These are phyloP conservation scores for Globisporangium cylindrosporum DNA, from an alignment of 352 stramenopile genomes.

Conservation along the genomic window DNA sequence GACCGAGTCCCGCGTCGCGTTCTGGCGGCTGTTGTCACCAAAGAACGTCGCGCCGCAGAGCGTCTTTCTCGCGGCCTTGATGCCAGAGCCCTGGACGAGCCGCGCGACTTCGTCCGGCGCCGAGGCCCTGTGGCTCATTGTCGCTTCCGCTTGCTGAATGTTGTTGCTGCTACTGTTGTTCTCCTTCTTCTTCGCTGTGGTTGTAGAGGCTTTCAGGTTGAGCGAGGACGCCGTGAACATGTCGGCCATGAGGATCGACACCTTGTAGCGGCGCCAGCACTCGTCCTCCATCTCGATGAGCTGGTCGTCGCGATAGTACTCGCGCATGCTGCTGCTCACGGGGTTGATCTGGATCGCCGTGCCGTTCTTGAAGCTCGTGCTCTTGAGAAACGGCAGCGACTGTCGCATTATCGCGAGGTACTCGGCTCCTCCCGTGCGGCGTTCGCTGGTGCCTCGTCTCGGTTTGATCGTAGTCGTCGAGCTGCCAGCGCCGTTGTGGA, in stretches of 20 bases:
- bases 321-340: conserved; percentile 42
- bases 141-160: not conserved
- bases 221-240: conserved; percentile 20
- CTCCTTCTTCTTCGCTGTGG: not conserved
- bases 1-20: conserved; percentile 28
- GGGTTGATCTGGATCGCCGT: conserved; percentile 54
- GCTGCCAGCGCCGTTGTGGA: no score
- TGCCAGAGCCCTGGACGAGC: conserved; percentile 12
- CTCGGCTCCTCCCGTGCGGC: conserved; percentile 7
- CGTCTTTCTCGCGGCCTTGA: conserved; percentile 34
- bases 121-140: not conserved
- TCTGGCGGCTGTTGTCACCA: conserved; percentile 16
- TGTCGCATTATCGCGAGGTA: conserved; percentile 12
- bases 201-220: not conserved
- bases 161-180: not conserved
- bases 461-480: conserved; percentile 10
- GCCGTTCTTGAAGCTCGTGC: conserved; percentile 44
- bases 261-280: conserved; percentile 70
- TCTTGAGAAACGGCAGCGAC: conserved; percentile 33
- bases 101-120: not conserved
- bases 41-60: conserved; percentile 37
- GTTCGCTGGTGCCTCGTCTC: not conserved
- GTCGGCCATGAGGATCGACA: conserved; percentile 57
- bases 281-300: conserved; percentile 64
- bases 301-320: conserved; percentile 44